Conservation (phyloP, 163 green algal species). For the Scenedesmus sp. region DNA sequence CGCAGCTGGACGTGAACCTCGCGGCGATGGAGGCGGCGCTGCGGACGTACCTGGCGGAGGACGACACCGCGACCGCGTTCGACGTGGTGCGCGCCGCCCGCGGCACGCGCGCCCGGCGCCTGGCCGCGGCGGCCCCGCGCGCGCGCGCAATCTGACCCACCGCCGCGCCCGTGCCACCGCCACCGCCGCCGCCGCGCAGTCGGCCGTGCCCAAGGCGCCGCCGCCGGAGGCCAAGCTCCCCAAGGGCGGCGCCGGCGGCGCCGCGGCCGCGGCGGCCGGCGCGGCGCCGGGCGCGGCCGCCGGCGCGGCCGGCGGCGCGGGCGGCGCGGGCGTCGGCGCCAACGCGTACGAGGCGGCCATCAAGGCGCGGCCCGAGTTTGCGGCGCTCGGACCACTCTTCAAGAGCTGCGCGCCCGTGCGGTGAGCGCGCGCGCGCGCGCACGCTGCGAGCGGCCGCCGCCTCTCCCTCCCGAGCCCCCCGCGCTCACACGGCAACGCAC, state of each 20-base stretch:
- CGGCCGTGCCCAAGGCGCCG: slow-evolving; percentile 54
- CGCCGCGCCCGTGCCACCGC: too few species aligned
- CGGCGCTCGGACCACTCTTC: slow-evolving; percentile 84
- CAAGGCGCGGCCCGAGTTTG: slow-evolving; percentile 67
- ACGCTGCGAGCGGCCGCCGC: too few species aligned
- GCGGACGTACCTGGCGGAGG: slow-evolving; percentile 79
- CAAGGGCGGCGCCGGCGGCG: slow-evolving; percentile 49
- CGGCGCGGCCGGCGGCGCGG: slow-evolving; percentile 4
- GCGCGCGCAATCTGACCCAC: too few species aligned
- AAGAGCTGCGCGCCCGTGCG: slow-evolving; percentile 69
- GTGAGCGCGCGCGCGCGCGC: slow-evolving; percentile 45
- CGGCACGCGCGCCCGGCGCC: too few species aligned
- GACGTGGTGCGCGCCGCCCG: slow-evolving; percentile 80
- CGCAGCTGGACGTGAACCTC: slow-evolving; percentile 69
- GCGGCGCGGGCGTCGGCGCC: slow-evolving; percentile 29
- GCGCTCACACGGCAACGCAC: too few species aligned
- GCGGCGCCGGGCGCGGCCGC: slow-evolving; percentile 2
- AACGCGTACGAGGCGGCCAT: slow-evolving; percentile 47
- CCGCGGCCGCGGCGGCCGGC: slow-evolving; percentile 15
- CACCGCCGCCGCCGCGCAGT: too few species aligned
- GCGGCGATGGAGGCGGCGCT: slow-evolving; percentile 86
- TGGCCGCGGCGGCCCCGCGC: too few species aligned
- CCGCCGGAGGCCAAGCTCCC: slow-evolving; percentile 24
- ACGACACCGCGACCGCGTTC: slow-evolving; percentile 75
- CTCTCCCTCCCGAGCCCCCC: slow-evolving; percentile 1